phyloP scores from a whole-genome alignment of 148 eudicot species.

The Camellia granthamiana region DNA sequence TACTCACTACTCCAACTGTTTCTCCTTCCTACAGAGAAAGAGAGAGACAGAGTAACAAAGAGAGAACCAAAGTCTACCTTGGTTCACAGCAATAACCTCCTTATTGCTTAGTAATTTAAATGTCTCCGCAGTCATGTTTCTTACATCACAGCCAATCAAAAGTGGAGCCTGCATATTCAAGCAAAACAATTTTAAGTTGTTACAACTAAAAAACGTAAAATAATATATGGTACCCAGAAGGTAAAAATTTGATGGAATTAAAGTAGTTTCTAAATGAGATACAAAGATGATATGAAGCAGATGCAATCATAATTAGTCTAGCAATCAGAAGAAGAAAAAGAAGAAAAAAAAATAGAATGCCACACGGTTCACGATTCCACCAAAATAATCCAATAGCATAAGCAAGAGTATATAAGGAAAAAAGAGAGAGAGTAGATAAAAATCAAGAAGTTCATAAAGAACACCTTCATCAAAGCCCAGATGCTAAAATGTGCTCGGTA shows the following conservation, averaged over 20 bases:
- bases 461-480: constrained; percentile 97
- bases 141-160: constrained; percentile 88
- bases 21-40: background rate
- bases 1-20: background rate
- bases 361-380: background rate
- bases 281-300: background rate
- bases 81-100: constrained; percentile 90
- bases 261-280: background rate
- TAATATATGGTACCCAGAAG: background rate
- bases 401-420: background rate
- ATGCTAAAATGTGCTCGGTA: constrained; percentile 93
- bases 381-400: background rate
- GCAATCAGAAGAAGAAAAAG: background rate
- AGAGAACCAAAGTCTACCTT: constrained; percentile 47
- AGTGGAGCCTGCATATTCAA: constrained; percentile 71
- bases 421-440: background rate
- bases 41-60: background rate
- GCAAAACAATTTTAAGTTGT: constrained; percentile 4
- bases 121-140: constrained; percentile 92
- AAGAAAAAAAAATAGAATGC: background rate
- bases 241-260: background rate
- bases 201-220: background rate
- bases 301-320: background rate
- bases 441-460: background rate
- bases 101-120: constrained; percentile 61